Evolutionary conservation across 1,139 yeast species (phyloP).

Genomic region (Casaregolazyma suthepensis): DNA sequence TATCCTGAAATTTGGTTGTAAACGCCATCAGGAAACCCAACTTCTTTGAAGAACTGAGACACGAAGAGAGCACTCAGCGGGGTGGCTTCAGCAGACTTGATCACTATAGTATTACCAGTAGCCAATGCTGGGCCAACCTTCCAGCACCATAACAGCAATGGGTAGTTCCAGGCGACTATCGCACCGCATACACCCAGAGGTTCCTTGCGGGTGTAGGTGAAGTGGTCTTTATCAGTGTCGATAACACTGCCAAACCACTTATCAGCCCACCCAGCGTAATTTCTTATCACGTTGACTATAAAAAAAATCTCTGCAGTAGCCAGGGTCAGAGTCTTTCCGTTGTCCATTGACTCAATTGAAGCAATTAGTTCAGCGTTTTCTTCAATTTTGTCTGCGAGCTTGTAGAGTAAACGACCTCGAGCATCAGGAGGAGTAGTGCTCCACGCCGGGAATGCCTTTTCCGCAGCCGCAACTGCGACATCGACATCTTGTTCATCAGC

Average conservation of each 20-base stretch:
- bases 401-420: conserved; percentile 41
- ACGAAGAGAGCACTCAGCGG: conserved; percentile 71
- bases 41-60: conserved; percentile 55
- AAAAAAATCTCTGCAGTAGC: conserved; percentile 53
- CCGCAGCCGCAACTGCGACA: conserved; percentile 54
- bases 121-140: conserved; percentile 81
- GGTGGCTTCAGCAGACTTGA: conserved; percentile 79
- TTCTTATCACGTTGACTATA: conserved; percentile 43
- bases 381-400: conserved; percentile 50
- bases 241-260: conserved; percentile 61
- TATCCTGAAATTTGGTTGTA: conserved; percentile 70
- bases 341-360: conserved; percentile 53
- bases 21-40: conserved; percentile 78
- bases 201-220: conserved; percentile 55
- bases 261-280: conserved; percentile 82
- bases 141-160: conserved; percentile 79
- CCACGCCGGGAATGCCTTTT: conserved; percentile 41
- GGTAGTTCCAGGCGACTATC: conserved; percentile 87
- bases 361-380: conserved; percentile 44
- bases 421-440: conserved; percentile 45
- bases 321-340: conserved; percentile 50
- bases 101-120: conserved; percentile 71
- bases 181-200: conserved; percentile 80
- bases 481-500: conserved; percentile 54
- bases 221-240: conserved; percentile 58